Evolutionary conservation across 2,329 filamentous ascomycete species (phyloP), one percentile per base, ranked within the genome.

Genomic region (Blastomyces parvus): DNA sequence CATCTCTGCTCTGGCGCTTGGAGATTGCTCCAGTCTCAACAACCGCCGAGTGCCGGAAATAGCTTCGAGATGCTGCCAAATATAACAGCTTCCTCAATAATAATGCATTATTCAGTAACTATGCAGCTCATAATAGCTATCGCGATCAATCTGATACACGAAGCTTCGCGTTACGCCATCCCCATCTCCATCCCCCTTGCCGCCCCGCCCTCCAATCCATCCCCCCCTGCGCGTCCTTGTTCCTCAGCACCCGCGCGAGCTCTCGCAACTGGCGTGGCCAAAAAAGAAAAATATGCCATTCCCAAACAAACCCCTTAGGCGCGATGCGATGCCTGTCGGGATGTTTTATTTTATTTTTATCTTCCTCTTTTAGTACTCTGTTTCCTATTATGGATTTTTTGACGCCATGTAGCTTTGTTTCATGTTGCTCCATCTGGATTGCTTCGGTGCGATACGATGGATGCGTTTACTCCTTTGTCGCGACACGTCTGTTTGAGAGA

Each of bases 381-480:
- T 77, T 50, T 48, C 46, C 46, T 48, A 48, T 48, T 48, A 48
- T 48, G 46, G 46, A 50, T 48, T 50, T 25, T 50, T 50, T 50
- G 46, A 25, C 46, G 46, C 22, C 46, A 50, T 50, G 46, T 25
- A 50, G 46, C 9, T 17, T 50, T 50, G 46, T 50, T 77, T 77
- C 75, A 77, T 67, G 66, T 73, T 72, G 65, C 55, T 46, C 50
- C n/a, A 59, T 59, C 57, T 46, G 27, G 22, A 59, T 22, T 59
- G 57, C 57, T 14, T 59, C 38, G 17, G 8, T 27, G 57, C 57
- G 57, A 59, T 57, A 57, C 19, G 53, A 40, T 57, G 53, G 53
- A 57, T 46, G 42, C 40, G 22, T 30, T 5, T 30, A 33, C 57
- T 59, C 25, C 57, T 46, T 59, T 13, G 38, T 57, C 57, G 57